Conservation (phyloP, 2,329 filamentous ascomycete species). For the Paraphoma sp. region DNA sequence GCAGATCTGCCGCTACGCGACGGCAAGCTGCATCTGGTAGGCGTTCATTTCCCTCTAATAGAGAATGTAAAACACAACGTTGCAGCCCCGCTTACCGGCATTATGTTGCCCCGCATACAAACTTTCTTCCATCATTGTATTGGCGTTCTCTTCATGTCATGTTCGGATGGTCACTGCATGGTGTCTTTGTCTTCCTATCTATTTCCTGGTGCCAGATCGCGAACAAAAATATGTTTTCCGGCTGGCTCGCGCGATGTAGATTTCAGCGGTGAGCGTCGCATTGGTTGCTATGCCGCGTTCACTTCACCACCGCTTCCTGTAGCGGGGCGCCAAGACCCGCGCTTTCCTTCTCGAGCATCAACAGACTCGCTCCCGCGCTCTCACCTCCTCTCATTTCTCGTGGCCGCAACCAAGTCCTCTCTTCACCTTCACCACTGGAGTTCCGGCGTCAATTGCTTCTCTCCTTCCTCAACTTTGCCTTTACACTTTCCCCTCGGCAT, state of each 20-base stretch:
- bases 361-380: background rate
- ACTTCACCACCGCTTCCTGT: background rate
- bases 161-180: no score
- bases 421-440: background rate
- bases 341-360: slow-evolving; percentile 6
- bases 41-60: slow-evolving; percentile 1
- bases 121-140: no score
- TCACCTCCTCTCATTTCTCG: background rate
- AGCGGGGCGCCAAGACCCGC: slow-evolving; percentile 7
- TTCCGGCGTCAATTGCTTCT: slow-evolving; percentile 8
- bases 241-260: no score
- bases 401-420: background rate
- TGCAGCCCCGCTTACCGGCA: no score
- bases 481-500: no score
- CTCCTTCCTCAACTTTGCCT: no score
- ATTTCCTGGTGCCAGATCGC: no score
- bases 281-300: background rate
- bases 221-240: background rate
- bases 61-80: slow-evolving; percentile 13
- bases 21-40: slow-evolving; percentile 22
- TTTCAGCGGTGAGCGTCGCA: background rate
- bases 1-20: slow-evolving; percentile 10
- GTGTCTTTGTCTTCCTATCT: no score
- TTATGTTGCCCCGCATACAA: no score
- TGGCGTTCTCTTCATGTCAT: no score